These are phyloP conservation scores for Periglandula ipomoeae DNA, from an alignment of 2,329 filamentous ascomycete species.

Conservation along the genomic window DNA sequence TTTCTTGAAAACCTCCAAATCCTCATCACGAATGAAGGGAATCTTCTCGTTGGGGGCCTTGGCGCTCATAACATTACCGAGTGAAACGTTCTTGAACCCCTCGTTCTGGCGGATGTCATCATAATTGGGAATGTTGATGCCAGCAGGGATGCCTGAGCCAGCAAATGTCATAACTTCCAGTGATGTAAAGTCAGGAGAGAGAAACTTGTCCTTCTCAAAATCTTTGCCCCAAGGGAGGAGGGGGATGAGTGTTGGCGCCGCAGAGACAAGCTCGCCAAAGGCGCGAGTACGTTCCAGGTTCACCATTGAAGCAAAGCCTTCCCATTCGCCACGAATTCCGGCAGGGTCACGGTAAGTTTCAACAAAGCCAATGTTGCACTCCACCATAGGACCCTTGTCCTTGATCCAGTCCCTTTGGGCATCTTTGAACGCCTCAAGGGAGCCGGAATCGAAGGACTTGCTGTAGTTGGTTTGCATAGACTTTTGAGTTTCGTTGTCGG, in stretches of 20 bases:
- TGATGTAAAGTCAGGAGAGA: constrained; percentile 92
- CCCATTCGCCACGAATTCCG: constrained; percentile 74
- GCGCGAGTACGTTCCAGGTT: constrained; percentile 86
- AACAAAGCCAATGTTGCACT: constrained; percentile 76
- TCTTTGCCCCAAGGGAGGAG: constrained; percentile 79
- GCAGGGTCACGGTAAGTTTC: constrained; percentile 80
- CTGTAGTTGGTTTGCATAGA: constrained; percentile 67
- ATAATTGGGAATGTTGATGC: constrained; percentile 63
- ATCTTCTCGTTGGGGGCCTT: constrained; percentile 89
- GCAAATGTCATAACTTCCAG: constrained; percentile 81
- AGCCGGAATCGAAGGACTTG: constrained; percentile 65
- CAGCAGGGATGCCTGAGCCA: constrained; percentile 55
- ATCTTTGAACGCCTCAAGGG: constrained; percentile 69
- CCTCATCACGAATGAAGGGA: constrained; percentile 74
- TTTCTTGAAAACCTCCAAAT: constrained; percentile 69
- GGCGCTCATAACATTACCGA: constrained; percentile 86
- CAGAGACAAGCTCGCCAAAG: constrained; percentile 75
- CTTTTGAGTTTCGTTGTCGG: constrained; percentile 65
- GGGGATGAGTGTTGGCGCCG: constrained; percentile 75
- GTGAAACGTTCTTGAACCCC: constrained; percentile 87
- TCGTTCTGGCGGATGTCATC: constrained; percentile 72
- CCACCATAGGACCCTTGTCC: constrained; percentile 71
- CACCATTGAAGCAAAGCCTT: constrained; percentile 75
- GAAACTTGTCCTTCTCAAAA: constrained; percentile 94
- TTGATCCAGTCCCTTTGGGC: constrained; percentile 74